Conservation (phyloP, 2,329 filamentous ascomycete genomes). For the Plectosphaerella cucumerina region DNA sequence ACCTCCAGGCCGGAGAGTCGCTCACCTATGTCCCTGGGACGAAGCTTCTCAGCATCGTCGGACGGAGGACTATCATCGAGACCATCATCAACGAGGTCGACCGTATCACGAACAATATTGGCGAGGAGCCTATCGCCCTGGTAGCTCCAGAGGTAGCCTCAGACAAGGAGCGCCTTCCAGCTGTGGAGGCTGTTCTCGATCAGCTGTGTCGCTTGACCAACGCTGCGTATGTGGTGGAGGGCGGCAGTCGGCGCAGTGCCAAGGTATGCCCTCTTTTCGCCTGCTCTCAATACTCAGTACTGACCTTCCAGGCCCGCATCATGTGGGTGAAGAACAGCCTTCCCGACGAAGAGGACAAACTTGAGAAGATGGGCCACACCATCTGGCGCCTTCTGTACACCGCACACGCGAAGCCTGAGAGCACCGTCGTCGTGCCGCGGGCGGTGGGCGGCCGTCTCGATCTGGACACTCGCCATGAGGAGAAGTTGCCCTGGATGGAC, state of each 20-base stretch:
- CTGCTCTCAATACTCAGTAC: not conserved
- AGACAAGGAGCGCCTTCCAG: not conserved
- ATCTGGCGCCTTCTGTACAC: constrained; percentile 10
- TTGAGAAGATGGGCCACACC: constrained; percentile 11
- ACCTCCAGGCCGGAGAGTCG: not conserved
- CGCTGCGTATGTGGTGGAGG: not conserved
- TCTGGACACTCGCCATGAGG: not conserved
- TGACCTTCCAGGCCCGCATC: constrained; percentile 1
- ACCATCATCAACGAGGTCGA: constrained; percentile 24
- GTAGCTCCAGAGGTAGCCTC: not conserved
- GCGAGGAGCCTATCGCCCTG: not conserved
- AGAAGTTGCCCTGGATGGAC: constrained; percentile 10
- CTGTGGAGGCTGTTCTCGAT: not conserved
- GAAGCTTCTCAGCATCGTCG: constrained; percentile 27
- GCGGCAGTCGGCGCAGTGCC: not conserved
- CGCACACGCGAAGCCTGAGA: constrained; percentile 1
- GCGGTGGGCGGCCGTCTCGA: not conserved
- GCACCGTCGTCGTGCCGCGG: not conserved
- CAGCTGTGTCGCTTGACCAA: not conserved
- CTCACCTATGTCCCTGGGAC: not conserved
- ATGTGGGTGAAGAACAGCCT: constrained; percentile 8
- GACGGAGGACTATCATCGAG: constrained; percentile 28
- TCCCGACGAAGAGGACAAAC: constrained; percentile 1
- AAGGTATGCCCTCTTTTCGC: not conserved
- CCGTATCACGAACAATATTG: constrained; percentile 1